phyloP scores from a whole-genome alignment of 768 basidiomycete genomes.

The Pleurotus ostreatus region DNA sequence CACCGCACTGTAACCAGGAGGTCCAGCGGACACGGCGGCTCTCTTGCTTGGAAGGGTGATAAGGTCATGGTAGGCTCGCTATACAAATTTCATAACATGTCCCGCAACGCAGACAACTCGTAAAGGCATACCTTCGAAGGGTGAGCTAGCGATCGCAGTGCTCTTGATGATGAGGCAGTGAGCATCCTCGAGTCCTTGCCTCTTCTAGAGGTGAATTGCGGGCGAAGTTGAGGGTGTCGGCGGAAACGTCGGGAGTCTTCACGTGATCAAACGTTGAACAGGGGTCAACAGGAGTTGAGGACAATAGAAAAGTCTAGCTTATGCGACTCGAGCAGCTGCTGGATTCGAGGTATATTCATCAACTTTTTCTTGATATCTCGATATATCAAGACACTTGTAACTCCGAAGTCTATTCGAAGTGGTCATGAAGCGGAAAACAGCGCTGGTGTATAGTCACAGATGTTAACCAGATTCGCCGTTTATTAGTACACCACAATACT shows the following conservation, averaged over 20 bases:
- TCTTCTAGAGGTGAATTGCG: not conserved
- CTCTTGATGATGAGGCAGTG: slow-evolving; percentile 1
- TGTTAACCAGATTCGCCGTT: no score
- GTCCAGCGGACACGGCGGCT: slow-evolving; percentile 72
- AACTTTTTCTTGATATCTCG: no score
- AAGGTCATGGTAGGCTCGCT: slow-evolving; percentile 78
- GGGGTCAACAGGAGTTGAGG: no score
- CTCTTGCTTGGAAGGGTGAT: slow-evolving; percentile 54
- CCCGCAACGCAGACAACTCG: no score
- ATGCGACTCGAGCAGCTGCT: no score
- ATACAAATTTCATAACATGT: not conserved
- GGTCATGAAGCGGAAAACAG: no score
- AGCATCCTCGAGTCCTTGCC: not conserved
- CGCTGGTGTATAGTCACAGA: no score
- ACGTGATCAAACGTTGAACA: not conserved
- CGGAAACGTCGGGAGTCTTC: slow-evolving; percentile 4
- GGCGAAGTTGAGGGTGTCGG: not conserved
- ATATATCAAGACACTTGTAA: no score
- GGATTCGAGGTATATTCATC: no score
- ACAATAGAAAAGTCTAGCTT: no score
- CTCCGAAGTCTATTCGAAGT: no score
- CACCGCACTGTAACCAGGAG: slow-evolving; percentile 81
- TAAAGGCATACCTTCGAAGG: not conserved
- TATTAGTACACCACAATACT: no score
- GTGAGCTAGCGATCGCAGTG: not conserved